These are phyloP conservation scores for Fusarium annulatum DNA, from an alignment of 2,329 filamentous ascomycete species.

Conservation along the genomic window DNA sequence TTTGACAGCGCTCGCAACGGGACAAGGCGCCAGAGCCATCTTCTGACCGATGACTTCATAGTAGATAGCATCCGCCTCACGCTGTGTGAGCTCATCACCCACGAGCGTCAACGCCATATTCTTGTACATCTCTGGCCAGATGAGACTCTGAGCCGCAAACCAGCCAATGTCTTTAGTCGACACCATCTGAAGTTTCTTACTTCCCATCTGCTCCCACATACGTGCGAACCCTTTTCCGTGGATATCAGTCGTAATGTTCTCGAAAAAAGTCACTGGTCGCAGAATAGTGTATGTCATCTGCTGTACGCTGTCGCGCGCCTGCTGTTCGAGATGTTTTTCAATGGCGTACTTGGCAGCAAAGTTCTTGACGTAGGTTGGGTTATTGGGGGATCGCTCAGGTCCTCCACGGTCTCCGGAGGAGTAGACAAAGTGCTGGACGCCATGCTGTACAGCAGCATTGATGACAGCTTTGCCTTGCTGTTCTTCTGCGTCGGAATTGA, in stretches of 20 bases:
- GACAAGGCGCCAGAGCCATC: slow-evolving; percentile 24
- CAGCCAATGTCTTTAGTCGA: slow-evolving; percentile 55
- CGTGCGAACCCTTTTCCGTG: slow-evolving; percentile 47
- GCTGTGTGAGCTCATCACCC: slow-evolving; percentile 30
- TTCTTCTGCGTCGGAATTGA: slow-evolving; percentile 5
- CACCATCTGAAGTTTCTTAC: slow-evolving; percentile 50
- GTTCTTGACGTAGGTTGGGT: slow-evolving; percentile 48
- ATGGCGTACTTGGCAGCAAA: slow-evolving; percentile 71
- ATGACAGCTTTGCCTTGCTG: slow-evolving; percentile 1
- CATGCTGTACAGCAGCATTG: background rate
- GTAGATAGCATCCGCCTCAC: slow-evolving; percentile 24
- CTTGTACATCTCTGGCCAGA: slow-evolving; percentile 45
- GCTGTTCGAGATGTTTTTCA: background rate
- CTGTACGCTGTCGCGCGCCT: background rate
- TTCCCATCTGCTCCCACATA: slow-evolving; percentile 37
- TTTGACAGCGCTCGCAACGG: slow-evolving; percentile 21
- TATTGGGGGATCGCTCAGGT: background rate
- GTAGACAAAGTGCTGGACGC: slow-evolving; percentile 4
- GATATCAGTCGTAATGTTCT: slow-evolving; percentile 54
- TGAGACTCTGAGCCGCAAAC: slow-evolving; percentile 53
- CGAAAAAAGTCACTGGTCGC: slow-evolving; percentile 68
- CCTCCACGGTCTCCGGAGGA: slow-evolving; percentile 1
- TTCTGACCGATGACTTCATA: background rate
- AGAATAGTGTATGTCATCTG: slow-evolving; percentile 67
- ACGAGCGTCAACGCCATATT: slow-evolving; percentile 20